Evolutionary conservation across 495 filamentous ascomycete species (phyloP).

Genomic region (Xylaria scruposa): DNA sequence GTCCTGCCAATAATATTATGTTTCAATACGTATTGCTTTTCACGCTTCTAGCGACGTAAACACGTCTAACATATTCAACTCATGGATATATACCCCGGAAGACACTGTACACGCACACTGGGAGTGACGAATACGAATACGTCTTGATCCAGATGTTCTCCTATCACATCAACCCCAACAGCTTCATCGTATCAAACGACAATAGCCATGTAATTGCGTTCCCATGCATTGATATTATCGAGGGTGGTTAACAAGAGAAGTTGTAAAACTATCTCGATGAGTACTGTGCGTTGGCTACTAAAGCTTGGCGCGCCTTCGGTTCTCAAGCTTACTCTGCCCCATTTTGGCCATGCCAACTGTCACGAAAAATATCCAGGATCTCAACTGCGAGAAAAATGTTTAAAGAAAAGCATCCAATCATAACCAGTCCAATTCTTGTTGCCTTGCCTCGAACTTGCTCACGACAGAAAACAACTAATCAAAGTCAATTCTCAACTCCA

Average conservation of each 20-base stretch:
- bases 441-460: neutral
- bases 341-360: neutral
- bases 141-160: neutral
- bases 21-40: neutral
- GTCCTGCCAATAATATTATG: neutral
- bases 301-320: neutral
- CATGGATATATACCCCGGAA: neutral
- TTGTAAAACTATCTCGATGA: neutral
- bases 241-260: neutral
- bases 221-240: neutral
- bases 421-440: neutral
- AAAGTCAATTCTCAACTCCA: neutral
- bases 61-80: neutral
- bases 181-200: neutral
- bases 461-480: neutral
- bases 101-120: neutral
- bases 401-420: neutral
- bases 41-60: neutral
- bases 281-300: neutral
- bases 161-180: neutral
- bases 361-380: neutral
- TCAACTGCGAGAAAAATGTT: too few species aligned
- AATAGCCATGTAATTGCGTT: neutral
- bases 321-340: neutral
- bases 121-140: constrained; percentile 16